Base-by-base conservation (phyloP, 139 green algal genomes). In the Chloropicon primus region DNA sequence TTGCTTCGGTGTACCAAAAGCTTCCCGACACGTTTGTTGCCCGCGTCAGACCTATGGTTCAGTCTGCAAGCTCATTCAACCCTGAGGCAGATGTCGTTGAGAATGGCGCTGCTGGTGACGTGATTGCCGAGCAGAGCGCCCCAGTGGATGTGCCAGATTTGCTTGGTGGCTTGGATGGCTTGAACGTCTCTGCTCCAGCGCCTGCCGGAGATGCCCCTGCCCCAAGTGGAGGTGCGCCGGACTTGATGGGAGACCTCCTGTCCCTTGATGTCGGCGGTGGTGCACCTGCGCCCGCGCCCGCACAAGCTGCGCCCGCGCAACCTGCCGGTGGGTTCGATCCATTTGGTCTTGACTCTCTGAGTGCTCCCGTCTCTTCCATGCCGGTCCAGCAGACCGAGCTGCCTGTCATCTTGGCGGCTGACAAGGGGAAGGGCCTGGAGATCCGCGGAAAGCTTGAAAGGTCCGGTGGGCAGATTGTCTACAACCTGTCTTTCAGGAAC, bases 1-100 rank as follows among this genome's bases (percentile, higher is more conserved):
- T 97, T n/a, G 86, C 93, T 1, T 91, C 85, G 1, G 93, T 98
- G 26, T 98, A 97, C 85, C 94, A 98, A 83, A 94, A 94, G 78
- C 95, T 94, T 26, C 85, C 93, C 2, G 88, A 92, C 27, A 88
- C 87, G 0, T 97, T 97, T 81, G 88, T 96, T 54, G 91, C 80
- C 80, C 74, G 84, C 21, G 77, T 88, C 62, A 86, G 89, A 2
- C 75, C 93, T 71, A 89, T 90, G n/a, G 92, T 96, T 26, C 81
- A 88, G 53, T 82, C 82, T 1, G 86, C 84, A n/a, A n/a, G n/a
- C n/a, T n/a, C n/a, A n/a, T n/a, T n/a, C n/a, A n/a, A n/a, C n/a
- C n/a, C n/a, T n/a, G n/a, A n/a, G n/a, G n/a, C n/a, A n/a, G n/a
- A n/a, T n/a, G n/a, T n/a, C 74, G 22, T 27, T 23, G 74, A 26